A percentile compares a stretch with the other conserved stretches of the same genome.
Conservation (phyloP, 1,139 yeast genomes). For the Protomyces inundatus region DNA sequence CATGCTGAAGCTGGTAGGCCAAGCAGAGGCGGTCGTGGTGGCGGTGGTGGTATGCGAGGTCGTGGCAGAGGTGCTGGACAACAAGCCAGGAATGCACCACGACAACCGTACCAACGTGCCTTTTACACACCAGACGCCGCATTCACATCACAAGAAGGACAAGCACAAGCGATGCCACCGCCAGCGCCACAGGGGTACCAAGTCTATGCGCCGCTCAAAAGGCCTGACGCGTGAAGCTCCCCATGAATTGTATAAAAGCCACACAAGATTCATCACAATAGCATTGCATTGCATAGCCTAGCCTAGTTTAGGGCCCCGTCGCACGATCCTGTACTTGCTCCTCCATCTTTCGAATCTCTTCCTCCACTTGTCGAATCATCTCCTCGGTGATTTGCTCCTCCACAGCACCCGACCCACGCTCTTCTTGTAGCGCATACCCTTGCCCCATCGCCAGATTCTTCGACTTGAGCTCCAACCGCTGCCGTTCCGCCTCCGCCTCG, state of each 20-base stretch:
- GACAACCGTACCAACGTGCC: not conserved
- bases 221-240: not conserved
- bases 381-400: slow-evolving; percentile 8
- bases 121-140: not conserved
- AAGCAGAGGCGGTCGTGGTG: not conserved
- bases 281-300: too few relatives aligned
- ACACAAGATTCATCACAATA: too few relatives aligned
- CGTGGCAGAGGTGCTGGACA: not conserved
- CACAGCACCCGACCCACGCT: not conserved
- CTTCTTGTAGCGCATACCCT: not conserved
- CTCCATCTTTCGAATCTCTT: slow-evolving; percentile 8
- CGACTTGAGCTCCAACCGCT: slow-evolving; percentile 1
- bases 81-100: not conserved
- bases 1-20: not conserved
- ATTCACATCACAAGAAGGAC: not conserved
- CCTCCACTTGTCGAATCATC: slow-evolving; percentile 10
- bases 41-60: not conserved
- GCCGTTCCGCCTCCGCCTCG: slow-evolving; percentile 7
- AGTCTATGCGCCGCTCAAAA: not conserved
- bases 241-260: too few relatives aligned
- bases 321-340: not conserved
- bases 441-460: not conserved
- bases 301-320: too few relatives aligned
- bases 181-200: not conserved
- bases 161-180: not conserved